Evolutionary conservation across 1,139 yeast species (phyloP).

Genomic region (Barnettozyma hawaiiensis): DNA sequence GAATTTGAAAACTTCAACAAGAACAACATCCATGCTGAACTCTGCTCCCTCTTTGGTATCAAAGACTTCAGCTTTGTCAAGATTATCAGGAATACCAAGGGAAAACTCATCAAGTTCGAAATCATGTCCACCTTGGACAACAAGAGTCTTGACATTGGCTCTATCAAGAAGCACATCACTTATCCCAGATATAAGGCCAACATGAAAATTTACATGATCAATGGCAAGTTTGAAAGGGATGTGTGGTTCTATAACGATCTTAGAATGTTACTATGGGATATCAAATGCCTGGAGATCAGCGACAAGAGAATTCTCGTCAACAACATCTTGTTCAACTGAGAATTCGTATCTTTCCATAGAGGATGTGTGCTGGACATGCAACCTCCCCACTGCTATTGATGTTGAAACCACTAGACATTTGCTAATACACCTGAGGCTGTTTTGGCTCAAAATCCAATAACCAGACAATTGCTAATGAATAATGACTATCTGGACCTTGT

Average conservation of each 20-base stretch:
- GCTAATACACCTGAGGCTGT: neutral
- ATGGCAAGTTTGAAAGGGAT: conserved; percentile 20
- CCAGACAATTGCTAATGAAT: conserved; percentile 3
- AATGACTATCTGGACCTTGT: neutral
- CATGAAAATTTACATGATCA: conserved; percentile 37
- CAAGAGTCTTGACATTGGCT: conserved; percentile 16
- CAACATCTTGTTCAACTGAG: conserved; percentile 14
- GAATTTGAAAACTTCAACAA: conserved; percentile 17
- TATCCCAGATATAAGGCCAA: conserved; percentile 41
- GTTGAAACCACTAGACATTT: neutral
- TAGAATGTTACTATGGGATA: conserved; percentile 29
- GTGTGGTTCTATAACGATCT: conserved; percentile 28
- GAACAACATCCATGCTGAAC: conserved; percentile 14
- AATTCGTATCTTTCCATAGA: neutral
- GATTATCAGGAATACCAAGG: conserved; percentile 35
- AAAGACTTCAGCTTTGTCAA: conserved; percentile 31
- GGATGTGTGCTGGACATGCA: neutral
- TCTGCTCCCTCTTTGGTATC: conserved; percentile 23
- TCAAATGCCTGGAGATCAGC: conserved; percentile 17
- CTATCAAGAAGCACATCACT: conserved; percentile 35
- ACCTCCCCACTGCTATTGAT: neutral
- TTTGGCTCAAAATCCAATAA: neutral
- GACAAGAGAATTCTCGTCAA: conserved; percentile 22
- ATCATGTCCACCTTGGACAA: conserved; percentile 24
- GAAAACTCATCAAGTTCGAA: conserved; percentile 35